phyloP scores from a whole-genome alignment of 2,329 filamentous ascomycete species.

The Dothistroma pini region DNA sequence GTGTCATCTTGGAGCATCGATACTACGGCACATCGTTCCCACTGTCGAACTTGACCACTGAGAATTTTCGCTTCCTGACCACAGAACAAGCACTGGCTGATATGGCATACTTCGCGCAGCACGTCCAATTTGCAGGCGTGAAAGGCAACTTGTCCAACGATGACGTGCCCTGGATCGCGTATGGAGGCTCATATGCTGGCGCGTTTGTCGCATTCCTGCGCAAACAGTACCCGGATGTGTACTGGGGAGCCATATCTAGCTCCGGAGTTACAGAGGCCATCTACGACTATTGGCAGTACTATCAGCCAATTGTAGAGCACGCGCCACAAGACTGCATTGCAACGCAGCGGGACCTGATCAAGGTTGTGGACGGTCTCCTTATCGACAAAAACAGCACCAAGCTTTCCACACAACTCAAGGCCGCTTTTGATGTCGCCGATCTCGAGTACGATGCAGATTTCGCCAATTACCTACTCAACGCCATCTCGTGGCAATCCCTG shows the following conservation, averaged over 20 bases:
- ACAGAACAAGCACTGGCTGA: slow-evolving; percentile 82
- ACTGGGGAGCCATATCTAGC: slow-evolving; percentile 74
- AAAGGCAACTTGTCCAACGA: slow-evolving; percentile 64
- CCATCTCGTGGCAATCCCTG: slow-evolving; percentile 52
- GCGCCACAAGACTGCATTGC: slow-evolving; percentile 61
- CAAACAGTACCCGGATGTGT: slow-evolving; percentile 71
- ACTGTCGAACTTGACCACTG: slow-evolving; percentile 59
- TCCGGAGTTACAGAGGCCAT: slow-evolving; percentile 74
- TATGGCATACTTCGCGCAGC: slow-evolving; percentile 72
- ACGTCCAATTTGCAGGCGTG: slow-evolving; percentile 67
- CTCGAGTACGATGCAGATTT: slow-evolving; percentile 54
- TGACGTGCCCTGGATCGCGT: slow-evolving; percentile 68
- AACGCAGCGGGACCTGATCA: slow-evolving; percentile 58
- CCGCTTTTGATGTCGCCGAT: slow-evolving; percentile 49
- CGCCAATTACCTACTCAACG: slow-evolving; percentile 43
- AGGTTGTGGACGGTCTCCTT: slow-evolving; percentile 58
- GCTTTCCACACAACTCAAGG: slow-evolving; percentile 49
- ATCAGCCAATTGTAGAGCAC: slow-evolving; percentile 55
- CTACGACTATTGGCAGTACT: slow-evolving; percentile 66
- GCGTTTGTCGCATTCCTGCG: slow-evolving; percentile 74
- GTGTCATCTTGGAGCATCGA: slow-evolving; percentile 78
- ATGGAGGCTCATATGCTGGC: slow-evolving; percentile 81
- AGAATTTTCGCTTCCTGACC: slow-evolving; percentile 74
- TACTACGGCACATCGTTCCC: slow-evolving; percentile 81
- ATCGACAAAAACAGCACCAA: slow-evolving; percentile 43